Evolutionary conservation across 768 basidiomycete genomes (phyloP).

Genomic region (Phallus indusiatus): DNA sequence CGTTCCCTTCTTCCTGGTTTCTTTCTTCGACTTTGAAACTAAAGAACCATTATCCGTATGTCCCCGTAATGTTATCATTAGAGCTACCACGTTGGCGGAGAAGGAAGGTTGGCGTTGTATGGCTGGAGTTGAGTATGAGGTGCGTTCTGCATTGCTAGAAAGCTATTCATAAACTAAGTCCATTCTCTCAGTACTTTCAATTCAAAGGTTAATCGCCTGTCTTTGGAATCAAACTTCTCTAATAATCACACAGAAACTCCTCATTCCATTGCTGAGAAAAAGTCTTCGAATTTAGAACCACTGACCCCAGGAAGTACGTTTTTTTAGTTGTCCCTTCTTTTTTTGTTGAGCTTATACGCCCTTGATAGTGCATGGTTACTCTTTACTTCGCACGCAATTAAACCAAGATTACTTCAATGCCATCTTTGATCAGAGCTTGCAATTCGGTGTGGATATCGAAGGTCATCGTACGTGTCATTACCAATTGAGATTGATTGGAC

Average conservation of each 20-base stretch:
- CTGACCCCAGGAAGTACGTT: constrained; percentile 90
- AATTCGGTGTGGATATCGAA: constrained; percentile 77
- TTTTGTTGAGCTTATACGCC: neutral
- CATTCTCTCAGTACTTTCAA: constrained; percentile 61
- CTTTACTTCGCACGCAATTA: constrained; percentile 80
- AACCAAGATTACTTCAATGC: constrained; percentile 87
- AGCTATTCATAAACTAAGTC: constrained; percentile 6
- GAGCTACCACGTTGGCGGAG: constrained; percentile 41
- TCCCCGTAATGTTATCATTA: constrained; percentile 73
- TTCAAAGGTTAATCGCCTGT: constrained; percentile 57
- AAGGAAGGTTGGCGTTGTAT: constrained; percentile 50
- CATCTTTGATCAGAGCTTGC: constrained; percentile 63
- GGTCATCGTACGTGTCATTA: constrained; percentile 58
- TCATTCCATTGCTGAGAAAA: constrained; percentile 63
- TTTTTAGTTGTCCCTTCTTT: neutral
- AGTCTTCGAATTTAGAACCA: constrained; percentile 62
- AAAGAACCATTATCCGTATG: constrained; percentile 69
- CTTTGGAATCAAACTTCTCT: neutral
- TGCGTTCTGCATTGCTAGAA: constrained; percentile 23
- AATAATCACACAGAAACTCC: constrained; percentile 58
- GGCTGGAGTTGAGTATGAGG: constrained; percentile 94
- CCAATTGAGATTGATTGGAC: neutral
- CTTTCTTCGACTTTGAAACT: constrained; percentile 83
- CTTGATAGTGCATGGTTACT: constrained; percentile 88
- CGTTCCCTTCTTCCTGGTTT: constrained; percentile 88